Evolutionary conservation across 78 protist species (phyloP).

Genomic region (Pigoraptor vietnamica): DNA sequence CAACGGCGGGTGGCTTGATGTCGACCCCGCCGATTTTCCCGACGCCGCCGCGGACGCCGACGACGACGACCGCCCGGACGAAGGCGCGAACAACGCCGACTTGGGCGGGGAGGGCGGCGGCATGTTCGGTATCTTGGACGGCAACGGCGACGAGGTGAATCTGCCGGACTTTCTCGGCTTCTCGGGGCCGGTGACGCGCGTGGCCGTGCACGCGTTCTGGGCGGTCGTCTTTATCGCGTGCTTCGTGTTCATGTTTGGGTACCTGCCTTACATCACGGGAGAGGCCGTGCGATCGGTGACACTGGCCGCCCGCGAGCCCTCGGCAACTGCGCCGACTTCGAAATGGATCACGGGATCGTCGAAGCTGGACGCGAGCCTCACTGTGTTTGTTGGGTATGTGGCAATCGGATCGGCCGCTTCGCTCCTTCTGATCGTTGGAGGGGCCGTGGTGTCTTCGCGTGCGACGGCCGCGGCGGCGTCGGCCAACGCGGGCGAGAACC

Average conservation of each 20-base stretch:
- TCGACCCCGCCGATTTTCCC: background rate
- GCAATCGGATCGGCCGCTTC: background rate
- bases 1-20: background rate
- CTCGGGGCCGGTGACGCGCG: background rate
- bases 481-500: background rate
- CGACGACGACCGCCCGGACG: background rate
- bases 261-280: background rate
- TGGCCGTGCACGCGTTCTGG: background rate
- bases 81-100: background rate
- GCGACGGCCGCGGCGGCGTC: background rate
- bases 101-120: background rate
- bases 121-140: background rate
- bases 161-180: background rate
- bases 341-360: background rate
- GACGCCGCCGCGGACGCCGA: background rate
- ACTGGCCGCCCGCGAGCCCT: background rate
- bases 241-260: background rate
- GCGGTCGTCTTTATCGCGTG: background rate
- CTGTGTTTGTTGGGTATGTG: background rate
- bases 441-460: background rate
- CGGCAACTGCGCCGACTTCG: background rate
- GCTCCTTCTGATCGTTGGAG: background rate
- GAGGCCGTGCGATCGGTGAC: background rate
- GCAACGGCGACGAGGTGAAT: background rate
- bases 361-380: background rate